Conservation (phyloP, 225 moss, liverwort and hornwort species). For the Thuidium tamariscinum region DNA sequence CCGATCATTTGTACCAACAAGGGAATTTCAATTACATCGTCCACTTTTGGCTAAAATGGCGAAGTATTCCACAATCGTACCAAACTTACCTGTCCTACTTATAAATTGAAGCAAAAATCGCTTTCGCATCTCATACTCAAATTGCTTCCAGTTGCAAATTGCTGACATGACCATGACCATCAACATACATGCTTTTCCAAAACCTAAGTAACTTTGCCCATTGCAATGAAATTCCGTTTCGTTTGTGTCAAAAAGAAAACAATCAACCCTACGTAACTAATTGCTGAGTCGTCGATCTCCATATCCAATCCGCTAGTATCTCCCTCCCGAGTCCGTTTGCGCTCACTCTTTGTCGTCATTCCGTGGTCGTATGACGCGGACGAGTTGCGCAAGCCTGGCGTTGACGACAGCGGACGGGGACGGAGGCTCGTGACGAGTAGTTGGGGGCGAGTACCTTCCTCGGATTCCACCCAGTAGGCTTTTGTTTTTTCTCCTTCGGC, state of each 20-base stretch:
- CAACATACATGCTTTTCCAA: neutral
- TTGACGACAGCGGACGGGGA: neutral
- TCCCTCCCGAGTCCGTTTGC: neutral
- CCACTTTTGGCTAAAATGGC: neutral
- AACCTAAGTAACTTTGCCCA: neutral
- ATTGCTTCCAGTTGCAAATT: neutral
- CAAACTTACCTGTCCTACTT: neutral
- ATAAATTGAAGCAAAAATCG: too few relatives aligned
- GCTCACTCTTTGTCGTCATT: neutral
- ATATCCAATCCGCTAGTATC: neutral
- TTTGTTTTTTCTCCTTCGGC: neutral
- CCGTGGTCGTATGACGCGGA: neutral
- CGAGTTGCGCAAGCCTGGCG: neutral
- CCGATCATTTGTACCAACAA: neutral
- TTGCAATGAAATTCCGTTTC: too few relatives aligned
- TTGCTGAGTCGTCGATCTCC: neutral
- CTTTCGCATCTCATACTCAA: neutral
- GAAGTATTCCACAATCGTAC: neutral
- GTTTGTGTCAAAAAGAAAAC: too few relatives aligned
- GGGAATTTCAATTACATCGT: neutral
- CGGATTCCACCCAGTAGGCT: neutral
- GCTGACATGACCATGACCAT: neutral
- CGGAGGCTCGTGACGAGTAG: neutral
- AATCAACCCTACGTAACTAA: neutral
- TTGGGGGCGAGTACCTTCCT: neutral